phyloP scores from a whole-genome alignment of 2,329 filamentous ascomycete genomes.

The Fusarium nematophilum region DNA sequence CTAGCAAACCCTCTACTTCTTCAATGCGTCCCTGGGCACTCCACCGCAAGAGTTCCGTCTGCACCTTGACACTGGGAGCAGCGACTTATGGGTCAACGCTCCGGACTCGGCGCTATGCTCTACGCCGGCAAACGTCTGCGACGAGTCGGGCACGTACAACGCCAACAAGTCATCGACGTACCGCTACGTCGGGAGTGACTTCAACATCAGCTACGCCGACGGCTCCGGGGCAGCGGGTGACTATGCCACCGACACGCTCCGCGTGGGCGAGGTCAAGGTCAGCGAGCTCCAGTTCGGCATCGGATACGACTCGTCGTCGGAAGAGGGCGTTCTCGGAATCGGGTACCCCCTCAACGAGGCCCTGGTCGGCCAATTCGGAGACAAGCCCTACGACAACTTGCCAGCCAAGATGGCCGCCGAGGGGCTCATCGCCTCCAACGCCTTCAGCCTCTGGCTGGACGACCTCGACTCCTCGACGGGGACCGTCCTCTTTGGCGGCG shows the following conservation, averaged over 20 bases:
- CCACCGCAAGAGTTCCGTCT: slow-evolving; percentile 67
- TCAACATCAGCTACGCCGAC: slow-evolving; percentile 91
- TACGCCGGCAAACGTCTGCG: slow-evolving; percentile 62
- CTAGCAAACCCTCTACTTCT: slow-evolving; percentile 72
- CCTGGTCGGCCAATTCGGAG: slow-evolving; percentile 68
- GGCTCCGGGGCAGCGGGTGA: slow-evolving; percentile 81
- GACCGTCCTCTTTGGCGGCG: slow-evolving; percentile 79
- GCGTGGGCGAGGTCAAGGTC: slow-evolving; percentile 66
- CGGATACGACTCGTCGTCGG: slow-evolving; percentile 70
- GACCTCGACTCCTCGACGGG: slow-evolving; percentile 74
- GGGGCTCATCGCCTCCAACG: slow-evolving; percentile 71
- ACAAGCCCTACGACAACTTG: slow-evolving; percentile 73
- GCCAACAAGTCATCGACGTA: slow-evolving; percentile 82
- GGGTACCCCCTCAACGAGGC: slow-evolving; percentile 86
- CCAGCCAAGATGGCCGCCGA: slow-evolving; percentile 72
- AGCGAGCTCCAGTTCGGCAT: slow-evolving; percentile 76
- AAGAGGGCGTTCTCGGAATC: slow-evolving; percentile 85
- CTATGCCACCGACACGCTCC: slow-evolving; percentile 81
- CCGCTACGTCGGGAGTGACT: slow-evolving; percentile 76
- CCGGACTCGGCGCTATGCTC: slow-evolving; percentile 70
- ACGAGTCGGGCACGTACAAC: slow-evolving; percentile 72
- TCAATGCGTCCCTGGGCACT: slow-evolving; percentile 72
- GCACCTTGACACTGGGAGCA: slow-evolving; percentile 76
- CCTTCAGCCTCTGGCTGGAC: slow-evolving; percentile 82
- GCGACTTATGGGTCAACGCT: slow-evolving; percentile 78